Conservation (phyloP, 371 early-diverging fungal species). For the Mucor racemosus region DNA sequence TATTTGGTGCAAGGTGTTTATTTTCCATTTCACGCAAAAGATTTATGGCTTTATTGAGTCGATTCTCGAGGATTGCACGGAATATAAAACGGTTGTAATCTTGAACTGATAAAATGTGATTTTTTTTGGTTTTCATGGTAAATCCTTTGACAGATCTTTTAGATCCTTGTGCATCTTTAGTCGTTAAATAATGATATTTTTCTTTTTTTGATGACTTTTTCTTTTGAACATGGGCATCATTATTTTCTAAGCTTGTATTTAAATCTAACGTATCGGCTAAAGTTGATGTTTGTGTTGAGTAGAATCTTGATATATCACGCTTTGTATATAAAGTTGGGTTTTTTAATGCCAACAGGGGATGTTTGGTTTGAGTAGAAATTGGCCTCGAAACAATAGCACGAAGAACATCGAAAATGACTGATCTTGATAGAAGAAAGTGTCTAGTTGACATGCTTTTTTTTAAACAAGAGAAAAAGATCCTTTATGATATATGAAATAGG, state of each 20-base stretch:
- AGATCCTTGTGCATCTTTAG: background rate
- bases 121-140: constrained; percentile 23
- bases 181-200: constrained; percentile 1
- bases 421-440: constrained; percentile 18
- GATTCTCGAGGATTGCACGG: constrained; percentile 21
- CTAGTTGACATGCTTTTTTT: constrained; percentile 14
- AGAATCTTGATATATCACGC: constrained; percentile 7
- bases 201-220: constrained; percentile 8
- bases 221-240: background rate
- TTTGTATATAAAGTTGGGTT: background rate
- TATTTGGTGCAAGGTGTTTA: constrained; percentile 29
- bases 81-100: constrained; percentile 35
- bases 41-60: constrained; percentile 39
- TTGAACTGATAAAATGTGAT: constrained; percentile 9
- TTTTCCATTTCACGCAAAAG: constrained; percentile 40
- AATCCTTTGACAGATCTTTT: constrained; percentile 13
- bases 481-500: background rate
- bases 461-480: constrained; percentile 1
- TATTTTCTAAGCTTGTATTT: background rate
- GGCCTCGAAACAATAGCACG: constrained; percentile 25
- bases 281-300: constrained; percentile 4
- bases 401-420: constrained; percentile 25
- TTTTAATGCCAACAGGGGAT: constrained; percentile 4
- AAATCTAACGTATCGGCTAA: background rate
- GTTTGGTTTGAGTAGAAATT: constrained; percentile 9